Base-by-base conservation (phyloP, 192 early-diverging fungal species). In the Powellomyces hirtus region DNA sequence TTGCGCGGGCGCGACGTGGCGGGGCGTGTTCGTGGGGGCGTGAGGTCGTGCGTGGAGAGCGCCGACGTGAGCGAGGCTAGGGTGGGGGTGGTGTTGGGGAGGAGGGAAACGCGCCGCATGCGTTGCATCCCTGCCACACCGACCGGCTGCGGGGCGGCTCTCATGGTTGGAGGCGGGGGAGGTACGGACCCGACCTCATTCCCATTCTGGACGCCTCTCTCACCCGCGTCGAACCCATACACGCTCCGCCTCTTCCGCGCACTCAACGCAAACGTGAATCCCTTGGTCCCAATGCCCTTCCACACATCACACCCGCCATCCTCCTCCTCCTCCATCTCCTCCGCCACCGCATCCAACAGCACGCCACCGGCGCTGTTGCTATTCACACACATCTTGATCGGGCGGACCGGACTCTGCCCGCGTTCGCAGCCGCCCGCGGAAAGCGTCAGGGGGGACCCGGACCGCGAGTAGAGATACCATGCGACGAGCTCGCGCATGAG, bases 181-280 rank as follows among this genome's bases (percentile, higher is more conserved):
- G 53, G 53, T 30, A 49, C n/a, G n/a, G n/a, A n/a, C n/a, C n/a
- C n/a, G n/a, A n/a, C n/a, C n/a, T n/a, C n/a, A n/a, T n/a, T n/a
- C n/a, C n/a, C n/a, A n/a, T n/a, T n/a, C n/a, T n/a, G n/a, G n/a
- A n/a, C n/a, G n/a, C n/a, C n/a, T n/a, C n/a, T n/a, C n/a, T n/a
- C n/a, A n/a, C n/a, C n/a, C n/a, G n/a, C n/a, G n/a, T n/a, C n/a
- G n/a, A n/a, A n/a, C n/a, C n/a, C n/a, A n/a, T n/a, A n/a, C n/a
- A 62, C 60, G 22, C 60, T 62, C 8, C 63, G 63, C n/a, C 63
- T n/a, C 7, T 24, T 10, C 5, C 24, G 11, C 0, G 34, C 44
- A 31, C 65, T 67, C 16, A 67, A 31, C 36, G 65, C 65, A 57
- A 67, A 67, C 7, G 65, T 67, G 53, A 67, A 67, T 13, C 65